Evolutionary conservation across 192 early-diverging fungal genomes (phyloP).

Genomic region (Allomyces macrogynus): DNA sequence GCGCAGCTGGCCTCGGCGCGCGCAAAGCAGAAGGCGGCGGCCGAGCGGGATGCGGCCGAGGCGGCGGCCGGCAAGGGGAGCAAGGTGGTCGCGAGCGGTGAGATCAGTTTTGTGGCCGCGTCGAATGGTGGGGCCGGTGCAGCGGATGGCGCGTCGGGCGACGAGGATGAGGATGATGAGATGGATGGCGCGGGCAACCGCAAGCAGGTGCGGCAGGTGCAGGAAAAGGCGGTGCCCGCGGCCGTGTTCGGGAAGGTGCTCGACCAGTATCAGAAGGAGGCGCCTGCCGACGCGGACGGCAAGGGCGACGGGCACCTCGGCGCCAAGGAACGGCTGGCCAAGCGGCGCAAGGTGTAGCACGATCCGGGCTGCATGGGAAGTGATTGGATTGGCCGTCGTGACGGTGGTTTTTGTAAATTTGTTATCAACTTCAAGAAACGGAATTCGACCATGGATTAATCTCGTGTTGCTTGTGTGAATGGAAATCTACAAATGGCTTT

Average conservation of each 20-base stretch:
- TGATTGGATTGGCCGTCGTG: too few species aligned
- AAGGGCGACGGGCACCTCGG: slow-evolving; percentile 6
- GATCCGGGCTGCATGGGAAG: too few species aligned
- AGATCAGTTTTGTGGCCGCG: slow-evolving; percentile 4
- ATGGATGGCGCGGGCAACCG: neutral
- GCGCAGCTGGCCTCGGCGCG: slow-evolving; percentile 24
- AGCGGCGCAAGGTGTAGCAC: neutral
- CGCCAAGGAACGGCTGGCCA: slow-evolving; percentile 5
- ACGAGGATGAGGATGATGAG: slow-evolving; percentile 6
- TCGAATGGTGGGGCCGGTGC: slow-evolving; percentile 15
- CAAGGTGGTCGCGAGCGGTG: neutral
- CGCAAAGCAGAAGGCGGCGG: slow-evolving; percentile 4
- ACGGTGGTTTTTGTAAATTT: too few species aligned
- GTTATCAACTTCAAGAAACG: too few species aligned
- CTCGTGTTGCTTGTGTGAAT: too few species aligned
- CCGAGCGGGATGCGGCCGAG: slow-evolving; percentile 3
- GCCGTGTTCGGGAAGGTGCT: slow-evolving; percentile 29
- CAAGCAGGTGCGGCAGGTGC: slow-evolving; percentile 3
- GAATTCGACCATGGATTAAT: too few species aligned
- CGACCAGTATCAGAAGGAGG: neutral
- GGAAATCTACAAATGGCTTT: too few species aligned
- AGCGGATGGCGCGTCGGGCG: slow-evolving; percentile 7
- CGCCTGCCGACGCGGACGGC: slow-evolving; percentile 18
- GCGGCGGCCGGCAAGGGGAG: slow-evolving; percentile 4
- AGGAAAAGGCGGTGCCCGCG: slow-evolving; percentile 20